Evolutionary conservation across 2,329 filamentous ascomycete species (phyloP).

Genomic region (Apiospora phragmitis): DNA sequence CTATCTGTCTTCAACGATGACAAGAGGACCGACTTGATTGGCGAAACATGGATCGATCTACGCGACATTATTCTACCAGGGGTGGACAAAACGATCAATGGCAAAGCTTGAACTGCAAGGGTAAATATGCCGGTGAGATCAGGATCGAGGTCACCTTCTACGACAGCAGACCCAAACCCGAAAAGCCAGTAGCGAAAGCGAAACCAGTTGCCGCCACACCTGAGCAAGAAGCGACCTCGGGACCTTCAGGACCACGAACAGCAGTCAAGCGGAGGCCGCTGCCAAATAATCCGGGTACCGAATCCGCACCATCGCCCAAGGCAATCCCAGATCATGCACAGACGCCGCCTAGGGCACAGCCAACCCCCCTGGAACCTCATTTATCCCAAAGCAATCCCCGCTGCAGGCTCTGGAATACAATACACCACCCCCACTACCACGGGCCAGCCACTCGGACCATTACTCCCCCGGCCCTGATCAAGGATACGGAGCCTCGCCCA

Average conservation of each 20-base stretch:
- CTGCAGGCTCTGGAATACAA: conserved; percentile 54
- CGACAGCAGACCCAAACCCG: conserved; percentile 79
- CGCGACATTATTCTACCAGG: conserved; percentile 78
- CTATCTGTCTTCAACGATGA: conserved; percentile 97
- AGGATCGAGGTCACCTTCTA: conserved; percentile 96
- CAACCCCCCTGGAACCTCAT: conserved; percentile 39
- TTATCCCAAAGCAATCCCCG: conserved; percentile 53
- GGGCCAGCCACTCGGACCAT: conserved; percentile 36
- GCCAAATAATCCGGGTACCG: conserved; percentile 72
- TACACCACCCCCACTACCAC: conserved; percentile 36
- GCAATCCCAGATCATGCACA: conserved; percentile 44
- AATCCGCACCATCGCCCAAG: conserved; percentile 45
- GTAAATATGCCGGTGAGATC: conserved; percentile 95
- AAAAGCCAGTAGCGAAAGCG: conserved; percentile 64
- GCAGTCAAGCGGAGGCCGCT: conserved; percentile 81
- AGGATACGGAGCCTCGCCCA: conserved; percentile 34
- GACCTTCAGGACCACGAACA: conserved; percentile 39
- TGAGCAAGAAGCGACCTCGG: conserved; percentile 25
- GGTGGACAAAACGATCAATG: conserved; percentile 94
- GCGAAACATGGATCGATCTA: conserved; percentile 88
- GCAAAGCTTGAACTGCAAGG: conserved; percentile 84
- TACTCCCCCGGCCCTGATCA: conserved; percentile 33
- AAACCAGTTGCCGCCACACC: conserved; percentile 40
- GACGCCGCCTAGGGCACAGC: conserved; percentile 48
- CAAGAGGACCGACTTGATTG: conserved; percentile 95